phyloP scores from a whole-genome alignment of 2,329 filamentous ascomycete genomes.

The Pseudocercospora macadamiae region DNA sequence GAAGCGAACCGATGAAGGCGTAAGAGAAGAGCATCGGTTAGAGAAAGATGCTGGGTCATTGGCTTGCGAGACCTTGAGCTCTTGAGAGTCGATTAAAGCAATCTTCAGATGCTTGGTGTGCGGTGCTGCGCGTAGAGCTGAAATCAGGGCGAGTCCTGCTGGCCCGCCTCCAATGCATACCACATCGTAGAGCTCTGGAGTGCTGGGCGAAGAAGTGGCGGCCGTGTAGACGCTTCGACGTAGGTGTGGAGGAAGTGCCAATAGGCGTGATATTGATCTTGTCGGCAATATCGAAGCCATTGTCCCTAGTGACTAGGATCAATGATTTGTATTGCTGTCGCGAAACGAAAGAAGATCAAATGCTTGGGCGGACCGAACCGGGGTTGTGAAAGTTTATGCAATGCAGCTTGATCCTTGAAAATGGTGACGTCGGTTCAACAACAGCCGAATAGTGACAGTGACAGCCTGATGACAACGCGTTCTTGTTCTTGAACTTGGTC shows the following conservation, averaged over 20 bases:
- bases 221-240: slow-evolving; percentile 32
- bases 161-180: slow-evolving; percentile 32
- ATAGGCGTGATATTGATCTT: slow-evolving; percentile 22
- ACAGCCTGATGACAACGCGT: too few relatives aligned
- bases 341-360: not conserved
- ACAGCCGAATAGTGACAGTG: too few relatives aligned
- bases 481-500: too few relatives aligned
- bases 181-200: slow-evolving; percentile 69
- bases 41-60: slow-evolving; percentile 74
- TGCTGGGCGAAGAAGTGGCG: slow-evolving; percentile 17
- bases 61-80: slow-evolving; percentile 70
- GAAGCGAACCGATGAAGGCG: slow-evolving; percentile 82
- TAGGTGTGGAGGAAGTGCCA: slow-evolving; percentile 34
- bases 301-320: not conserved
- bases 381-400: not conserved
- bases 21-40: slow-evolving; percentile 94
- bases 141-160: slow-evolving; percentile 30
- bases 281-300: slow-evolving; percentile 17
- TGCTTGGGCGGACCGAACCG: not conserved
- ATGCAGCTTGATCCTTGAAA: not conserved
- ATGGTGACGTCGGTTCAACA: slow-evolving; percentile 1
- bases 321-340: not conserved
- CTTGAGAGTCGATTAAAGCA: slow-evolving; percentile 87
- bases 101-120: slow-evolving; percentile 73
- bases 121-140: slow-evolving; percentile 42